Percentiles rank a stretch among this genome's conserved stretches.
These are phyloP conservation scores for Brassica incana DNA, from an alignment of 345 rosid genomes.

Conservation along the genomic window DNA sequence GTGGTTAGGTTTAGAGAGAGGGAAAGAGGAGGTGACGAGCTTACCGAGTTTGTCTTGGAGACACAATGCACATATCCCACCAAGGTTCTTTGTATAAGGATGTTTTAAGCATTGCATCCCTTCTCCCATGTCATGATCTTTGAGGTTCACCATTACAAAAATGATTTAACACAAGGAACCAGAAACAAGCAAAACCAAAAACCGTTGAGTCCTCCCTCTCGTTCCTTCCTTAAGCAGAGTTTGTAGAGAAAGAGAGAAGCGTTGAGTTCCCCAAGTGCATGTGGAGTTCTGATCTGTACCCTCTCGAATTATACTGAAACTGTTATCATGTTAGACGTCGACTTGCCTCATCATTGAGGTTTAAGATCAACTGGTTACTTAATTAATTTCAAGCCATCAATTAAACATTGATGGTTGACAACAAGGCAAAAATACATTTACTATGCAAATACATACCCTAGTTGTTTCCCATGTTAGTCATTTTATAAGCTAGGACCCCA, in stretches of 20 bases:
- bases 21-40: slow-evolving; percentile 86
- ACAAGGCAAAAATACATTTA: slow-evolving; percentile 23
- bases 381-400: background rate
- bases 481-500: background rate
- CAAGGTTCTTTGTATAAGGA: slow-evolving; percentile 75
- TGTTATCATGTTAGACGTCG: slow-evolving; percentile 11
- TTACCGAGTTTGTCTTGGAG: slow-evolving; percentile 99
- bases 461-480: slow-evolving; percentile 40
- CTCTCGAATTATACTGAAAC: too few relatives aligned
- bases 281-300: slow-evolving; percentile 37
- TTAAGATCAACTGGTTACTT: background rate
- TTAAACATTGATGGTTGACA: slow-evolving; percentile 12
- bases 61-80: slow-evolving; percentile 97
- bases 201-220: background rate
- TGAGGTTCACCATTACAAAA: slow-evolving; percentile 34
- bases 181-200: background rate
- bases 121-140: slow-evolving; percentile 69
- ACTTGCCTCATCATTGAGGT: slow-evolving; percentile 10
- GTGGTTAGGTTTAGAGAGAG: slow-evolving; percentile 54
- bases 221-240: slow-evolving; percentile 7
- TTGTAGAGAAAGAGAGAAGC: slow-evolving; percentile 24
- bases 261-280: slow-evolving; percentile 52
- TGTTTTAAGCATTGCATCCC: slow-evolving; percentile 77
- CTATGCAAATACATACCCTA: slow-evolving; percentile 24
- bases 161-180: background rate